A percentile compares a stretch with the other conserved stretches of the same genome.
phyloP scores from a whole-genome alignment of 345 rosid genomes.

The Citrus reticulata region DNA sequence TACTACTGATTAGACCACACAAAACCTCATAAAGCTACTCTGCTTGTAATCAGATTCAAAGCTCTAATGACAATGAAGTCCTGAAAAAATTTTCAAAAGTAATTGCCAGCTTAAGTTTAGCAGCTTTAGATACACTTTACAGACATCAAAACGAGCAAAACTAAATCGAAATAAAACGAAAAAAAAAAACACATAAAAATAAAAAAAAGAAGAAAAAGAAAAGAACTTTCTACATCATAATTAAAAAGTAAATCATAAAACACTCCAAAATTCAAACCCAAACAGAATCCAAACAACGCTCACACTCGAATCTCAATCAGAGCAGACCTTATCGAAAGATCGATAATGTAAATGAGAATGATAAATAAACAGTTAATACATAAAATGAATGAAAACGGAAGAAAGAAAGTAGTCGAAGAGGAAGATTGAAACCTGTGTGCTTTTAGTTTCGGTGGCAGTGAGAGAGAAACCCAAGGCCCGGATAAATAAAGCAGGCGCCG shows the following conservation, averaged over 20 bases:
- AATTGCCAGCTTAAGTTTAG: not conserved
- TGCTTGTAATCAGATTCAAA: not conserved
- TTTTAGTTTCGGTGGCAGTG: not conserved
- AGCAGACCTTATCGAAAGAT: not conserved
- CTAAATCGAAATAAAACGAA: not conserved
- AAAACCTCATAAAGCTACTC: not conserved
- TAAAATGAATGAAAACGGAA: not conserved
- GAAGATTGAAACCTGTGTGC: conserved; percentile 5
- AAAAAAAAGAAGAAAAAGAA: not conserved
- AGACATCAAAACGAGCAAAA: conserved; percentile 5
- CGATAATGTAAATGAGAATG: not conserved
- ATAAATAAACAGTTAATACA: not conserved
- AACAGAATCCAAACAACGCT: not conserved
- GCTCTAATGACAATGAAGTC: not conserved
- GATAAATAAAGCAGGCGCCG: not conserved
- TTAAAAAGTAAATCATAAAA: conserved; percentile 3
- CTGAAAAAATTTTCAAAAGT: not conserved
- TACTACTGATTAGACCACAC: not conserved
- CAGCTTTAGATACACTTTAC: not conserved
- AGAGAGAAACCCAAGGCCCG: conserved; percentile 2
- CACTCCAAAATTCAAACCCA: not conserved
- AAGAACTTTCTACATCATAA: not conserved
- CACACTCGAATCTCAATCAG: not conserved
- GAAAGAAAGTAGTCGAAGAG: not conserved
- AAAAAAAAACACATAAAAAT: not conserved